A percentile compares a stretch with the other conserved stretches of the same genome.
phyloP scores from a whole-genome alignment of 73 alveolate species.

The Paraurostyla sp. region DNA sequence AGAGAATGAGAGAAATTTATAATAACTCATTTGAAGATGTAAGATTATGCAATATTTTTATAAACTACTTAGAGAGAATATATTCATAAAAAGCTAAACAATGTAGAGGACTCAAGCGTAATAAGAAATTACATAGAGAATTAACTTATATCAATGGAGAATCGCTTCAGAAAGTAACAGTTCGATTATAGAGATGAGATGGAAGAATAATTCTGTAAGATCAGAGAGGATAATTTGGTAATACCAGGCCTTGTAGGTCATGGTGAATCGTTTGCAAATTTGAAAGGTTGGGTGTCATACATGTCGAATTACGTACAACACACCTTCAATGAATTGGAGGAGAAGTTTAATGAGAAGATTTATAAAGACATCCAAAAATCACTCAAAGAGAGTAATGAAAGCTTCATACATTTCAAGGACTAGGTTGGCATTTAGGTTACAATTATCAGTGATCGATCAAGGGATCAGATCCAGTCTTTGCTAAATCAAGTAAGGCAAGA shows the following conservation, averaged over 20 bases:
- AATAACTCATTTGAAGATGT: conserved; percentile 32
- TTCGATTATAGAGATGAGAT: conserved; percentile 17
- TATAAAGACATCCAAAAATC: neutral
- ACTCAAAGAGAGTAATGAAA: neutral
- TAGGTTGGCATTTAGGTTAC: neutral
- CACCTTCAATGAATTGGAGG: neutral
- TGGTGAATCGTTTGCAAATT: neutral
- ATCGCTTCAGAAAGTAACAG: conserved; percentile 20
- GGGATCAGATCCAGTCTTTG: too few relatives aligned
- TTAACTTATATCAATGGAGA: conserved; percentile 23
- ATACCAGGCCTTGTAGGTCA: conserved; percentile 40
- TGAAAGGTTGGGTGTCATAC: conserved; percentile 30
- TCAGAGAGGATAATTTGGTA: conserved; percentile 1
- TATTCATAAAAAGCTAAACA: neutral
- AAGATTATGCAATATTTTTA: neutral
- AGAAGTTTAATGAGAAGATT: neutral
- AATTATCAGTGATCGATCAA: neutral
- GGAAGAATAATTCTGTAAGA: neutral
- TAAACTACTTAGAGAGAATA: conserved; percentile 11
- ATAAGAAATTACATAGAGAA: conserved; percentile 3
- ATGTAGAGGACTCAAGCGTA: conserved; percentile 26
- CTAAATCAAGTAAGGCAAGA: neutral
- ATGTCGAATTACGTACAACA: neutral
- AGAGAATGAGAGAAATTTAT: conserved; percentile 13
- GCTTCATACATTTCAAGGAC: neutral